phyloP scores from a whole-genome alignment of 1,139 yeast species.

The Suhomyces terraborum region DNA sequence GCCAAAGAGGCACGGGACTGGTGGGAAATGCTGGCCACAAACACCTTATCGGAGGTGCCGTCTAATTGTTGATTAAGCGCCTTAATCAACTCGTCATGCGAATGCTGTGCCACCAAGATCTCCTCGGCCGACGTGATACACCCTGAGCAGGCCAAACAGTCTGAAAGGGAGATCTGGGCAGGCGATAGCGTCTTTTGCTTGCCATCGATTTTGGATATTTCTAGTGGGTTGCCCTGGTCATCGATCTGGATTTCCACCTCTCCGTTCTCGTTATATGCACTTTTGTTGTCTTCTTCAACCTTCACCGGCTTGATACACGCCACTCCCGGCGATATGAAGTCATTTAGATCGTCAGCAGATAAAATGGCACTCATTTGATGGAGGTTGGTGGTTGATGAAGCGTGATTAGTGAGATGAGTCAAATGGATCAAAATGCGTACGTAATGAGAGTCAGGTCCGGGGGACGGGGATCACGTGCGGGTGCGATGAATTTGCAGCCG shows the following conservation, averaged over 20 bases:
- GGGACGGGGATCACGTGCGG: constrained; percentile 4
- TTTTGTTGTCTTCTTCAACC: constrained; percentile 32
- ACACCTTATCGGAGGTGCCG: constrained; percentile 33
- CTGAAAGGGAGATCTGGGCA: constrained; percentile 87
- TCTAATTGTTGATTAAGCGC: constrained; percentile 45
- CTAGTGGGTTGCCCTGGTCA: constrained; percentile 66
- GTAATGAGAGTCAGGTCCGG: no score
- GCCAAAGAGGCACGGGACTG: constrained; percentile 86
- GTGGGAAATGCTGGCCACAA: constrained; percentile 82
- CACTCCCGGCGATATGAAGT: constrained; percentile 89
- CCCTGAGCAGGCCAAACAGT: constrained; percentile 96
- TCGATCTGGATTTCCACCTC: constrained; percentile 68
- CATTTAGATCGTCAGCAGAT: constrained; percentile 89
- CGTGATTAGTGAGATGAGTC: not conserved
- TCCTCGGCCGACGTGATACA: constrained; percentile 97
- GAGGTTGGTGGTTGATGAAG: not conserved
- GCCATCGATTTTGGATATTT: constrained; percentile 64
- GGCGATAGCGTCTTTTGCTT: constrained; percentile 56
- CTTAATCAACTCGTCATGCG: constrained; percentile 73
- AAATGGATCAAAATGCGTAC: not conserved
- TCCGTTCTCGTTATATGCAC: constrained; percentile 27
- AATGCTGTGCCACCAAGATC: constrained; percentile 85
- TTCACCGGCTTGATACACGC: constrained; percentile 88
- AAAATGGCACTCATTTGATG: constrained; percentile 78
- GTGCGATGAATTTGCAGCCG: not conserved